Evolutionary conservation across 768 basidiomycete genomes (phyloP).

Genomic region (Tephrocybe sp.): DNA sequence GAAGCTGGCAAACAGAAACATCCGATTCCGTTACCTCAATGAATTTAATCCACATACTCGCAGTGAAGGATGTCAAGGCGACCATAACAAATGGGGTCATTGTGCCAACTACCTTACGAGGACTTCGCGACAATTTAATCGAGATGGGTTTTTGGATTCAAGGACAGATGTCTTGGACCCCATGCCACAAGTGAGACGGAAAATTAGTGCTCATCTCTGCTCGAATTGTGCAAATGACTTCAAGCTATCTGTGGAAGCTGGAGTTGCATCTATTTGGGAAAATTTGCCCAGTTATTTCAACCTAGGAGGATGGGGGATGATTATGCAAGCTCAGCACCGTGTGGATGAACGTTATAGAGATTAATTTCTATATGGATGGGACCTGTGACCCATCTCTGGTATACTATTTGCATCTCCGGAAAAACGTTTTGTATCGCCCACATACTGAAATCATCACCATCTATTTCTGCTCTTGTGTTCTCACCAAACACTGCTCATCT

Average conservation of each 20-base stretch:
- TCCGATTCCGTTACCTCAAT: constrained; percentile 16
- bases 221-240: constrained; percentile 9
- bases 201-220: constrained; percentile 15
- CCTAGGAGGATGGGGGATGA: constrained; percentile 4
- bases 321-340: constrained; percentile 3
- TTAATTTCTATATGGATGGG: neutral
- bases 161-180: constrained; percentile 12
- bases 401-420: neutral
- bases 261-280: constrained; percentile 12
- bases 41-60: constrained; percentile 9
- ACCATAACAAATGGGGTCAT: constrained; percentile 1
- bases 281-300: constrained; percentile 10
- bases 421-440: neutral
- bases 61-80: constrained; percentile 3
- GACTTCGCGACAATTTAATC: constrained; percentile 8
- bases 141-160: constrained; percentile 12
- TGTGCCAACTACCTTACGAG: constrained; percentile 10
- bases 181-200: constrained; percentile 1
- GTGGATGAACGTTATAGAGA: constrained; percentile 8
- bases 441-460: no score
- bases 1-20: constrained; percentile 14
- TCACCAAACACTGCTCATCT: neutral
- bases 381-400: neutral
- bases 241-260: constrained; percentile 1
- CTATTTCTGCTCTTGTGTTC: neutral